Evolutionary conservation across 202 grass and related monocot genomes (phyloP).

Genomic region (Miscanthus sacchariflorus): DNA sequence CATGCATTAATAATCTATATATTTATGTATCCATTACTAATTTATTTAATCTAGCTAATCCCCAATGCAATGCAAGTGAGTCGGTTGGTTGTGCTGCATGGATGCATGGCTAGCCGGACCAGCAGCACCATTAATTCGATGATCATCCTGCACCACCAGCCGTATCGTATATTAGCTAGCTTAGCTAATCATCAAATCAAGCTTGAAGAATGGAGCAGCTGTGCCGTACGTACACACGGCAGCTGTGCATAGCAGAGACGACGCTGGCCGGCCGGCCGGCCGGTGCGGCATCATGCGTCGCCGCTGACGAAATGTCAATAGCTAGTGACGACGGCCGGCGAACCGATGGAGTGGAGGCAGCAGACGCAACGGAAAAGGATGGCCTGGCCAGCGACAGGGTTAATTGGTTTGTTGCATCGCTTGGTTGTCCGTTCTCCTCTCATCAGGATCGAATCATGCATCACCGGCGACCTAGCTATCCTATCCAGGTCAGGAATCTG

Average conservation of each 20-base stretch:
- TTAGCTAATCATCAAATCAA: neutral
- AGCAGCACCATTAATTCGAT: conserved; percentile 2
- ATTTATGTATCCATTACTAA: neutral
- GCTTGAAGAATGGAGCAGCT: conserved; percentile 42
- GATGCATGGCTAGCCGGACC: neutral
- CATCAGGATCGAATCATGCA: neutral
- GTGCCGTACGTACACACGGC: neutral
- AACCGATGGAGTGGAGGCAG: neutral
- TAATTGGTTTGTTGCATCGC: neutral
- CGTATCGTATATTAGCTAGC: neutral
- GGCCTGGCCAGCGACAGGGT: neutral
- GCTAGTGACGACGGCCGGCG: conserved; percentile 20
- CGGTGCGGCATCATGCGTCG: conserved; percentile 48
- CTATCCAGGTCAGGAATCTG: neutral
- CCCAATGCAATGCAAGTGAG: neutral
- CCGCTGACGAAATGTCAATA: conserved; percentile 34
- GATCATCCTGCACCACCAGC: neutral
- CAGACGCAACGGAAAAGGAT: conserved; percentile 1
- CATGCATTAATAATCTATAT: neutral
- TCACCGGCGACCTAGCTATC: neutral
- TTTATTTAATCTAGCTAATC: neutral
- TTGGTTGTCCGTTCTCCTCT: neutral
- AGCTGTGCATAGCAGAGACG: neutral
- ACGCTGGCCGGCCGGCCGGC: neutral
- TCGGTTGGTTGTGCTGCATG: neutral